Base-by-base conservation (phyloP, 1,284 basidiomycete genomes). In the Stereum hirsutum region DNA sequence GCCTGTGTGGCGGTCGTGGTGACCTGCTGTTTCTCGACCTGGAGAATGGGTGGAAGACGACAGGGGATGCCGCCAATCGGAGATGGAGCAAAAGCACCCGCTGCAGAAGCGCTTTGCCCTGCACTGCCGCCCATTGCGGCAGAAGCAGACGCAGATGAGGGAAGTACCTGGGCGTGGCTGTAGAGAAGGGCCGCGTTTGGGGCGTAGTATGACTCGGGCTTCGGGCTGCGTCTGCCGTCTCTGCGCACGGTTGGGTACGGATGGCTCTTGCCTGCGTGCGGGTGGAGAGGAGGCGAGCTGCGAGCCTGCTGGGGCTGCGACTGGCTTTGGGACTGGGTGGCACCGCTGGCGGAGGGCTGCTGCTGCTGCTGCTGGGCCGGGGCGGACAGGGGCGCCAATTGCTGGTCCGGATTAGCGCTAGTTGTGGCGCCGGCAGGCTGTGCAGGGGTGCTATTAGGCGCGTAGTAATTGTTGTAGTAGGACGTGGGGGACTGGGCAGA, bases 1-100 rank as follows among this genome's bases (percentile, higher is more conserved):
- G 88, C 77, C 61, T 95, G 90, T 1, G 93, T 96, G n/a, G 93
- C 93, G 36, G 84, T 83, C 25, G 90, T 94, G 26, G 93, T 96
- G 32, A 96, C 93, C 62, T 91, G 88, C 66, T 89, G 82, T 63
- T 89, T 90, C 64, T 92, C 87, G 37, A 93, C 86, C 59, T 88
- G 86, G 30, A 87, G 64, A 56, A 89, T 89, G 41, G 84, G 87
- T 28, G 86, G 87, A 5, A 89, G 67, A 39, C 85, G 75, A 76
- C 5, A 83, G 70, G 46, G 71, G 66, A 36, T 20, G 17, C 46
- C 44, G 39, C 34, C 34, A 24, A 45, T 37, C 28, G 49, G 50
- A 24, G 49, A 46, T 26, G 49, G 43, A 2, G 44, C 41, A 5
- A 41, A 33, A 1, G 50, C 44, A 39, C 43, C 44, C 24, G 49